Conservation (phyloP, 1,139 yeast species). For the Yamadazyma taylorii region DNA sequence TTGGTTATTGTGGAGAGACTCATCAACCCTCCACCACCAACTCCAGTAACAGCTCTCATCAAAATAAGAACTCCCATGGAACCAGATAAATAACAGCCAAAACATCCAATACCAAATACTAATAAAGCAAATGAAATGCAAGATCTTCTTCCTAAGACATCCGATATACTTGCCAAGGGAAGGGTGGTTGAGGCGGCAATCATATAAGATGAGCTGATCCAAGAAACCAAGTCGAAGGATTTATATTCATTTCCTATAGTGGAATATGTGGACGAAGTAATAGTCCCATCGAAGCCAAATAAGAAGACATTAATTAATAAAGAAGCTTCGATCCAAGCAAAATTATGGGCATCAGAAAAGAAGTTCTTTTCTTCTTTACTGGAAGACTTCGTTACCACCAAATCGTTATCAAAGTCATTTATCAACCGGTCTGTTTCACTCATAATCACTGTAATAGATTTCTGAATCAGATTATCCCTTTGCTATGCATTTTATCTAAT, state of each 20-base stretch:
- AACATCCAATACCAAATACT: slow-evolving; percentile 28
- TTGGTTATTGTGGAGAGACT: slow-evolving; percentile 29
- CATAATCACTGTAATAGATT: too few species aligned
- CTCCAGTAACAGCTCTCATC: slow-evolving; percentile 26
- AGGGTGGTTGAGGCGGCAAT: too few species aligned
- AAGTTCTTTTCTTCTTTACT: slow-evolving; percentile 1
- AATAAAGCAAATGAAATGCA: slow-evolving; percentile 24
- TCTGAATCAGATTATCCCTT: too few species aligned
- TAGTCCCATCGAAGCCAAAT: slow-evolving; percentile 36
- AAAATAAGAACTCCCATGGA: slow-evolving; percentile 18
- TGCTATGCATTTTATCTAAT: too few species aligned
- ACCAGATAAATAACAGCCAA: slow-evolving; percentile 25
- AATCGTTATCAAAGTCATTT: too few species aligned
- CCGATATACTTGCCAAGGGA: too few species aligned
- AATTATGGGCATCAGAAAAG: slow-evolving; percentile 13
- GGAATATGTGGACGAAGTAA: slow-evolving; percentile 34
- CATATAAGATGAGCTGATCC: slow-evolving; percentile 34
- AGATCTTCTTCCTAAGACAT: slow-evolving; percentile 50
- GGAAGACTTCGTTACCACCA: too few species aligned
- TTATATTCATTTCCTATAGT: slow-evolving; percentile 37
- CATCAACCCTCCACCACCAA: slow-evolving; percentile 36
- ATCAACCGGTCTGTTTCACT: too few species aligned
- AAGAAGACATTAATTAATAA: slow-evolving; percentile 26
- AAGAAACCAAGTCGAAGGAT: slow-evolving; percentile 34
- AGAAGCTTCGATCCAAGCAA: slow-evolving; percentile 23